These are phyloP conservation scores for Starmerella vitae DNA, from an alignment of 805 yeast genomes.

Conservation along the genomic window DNA sequence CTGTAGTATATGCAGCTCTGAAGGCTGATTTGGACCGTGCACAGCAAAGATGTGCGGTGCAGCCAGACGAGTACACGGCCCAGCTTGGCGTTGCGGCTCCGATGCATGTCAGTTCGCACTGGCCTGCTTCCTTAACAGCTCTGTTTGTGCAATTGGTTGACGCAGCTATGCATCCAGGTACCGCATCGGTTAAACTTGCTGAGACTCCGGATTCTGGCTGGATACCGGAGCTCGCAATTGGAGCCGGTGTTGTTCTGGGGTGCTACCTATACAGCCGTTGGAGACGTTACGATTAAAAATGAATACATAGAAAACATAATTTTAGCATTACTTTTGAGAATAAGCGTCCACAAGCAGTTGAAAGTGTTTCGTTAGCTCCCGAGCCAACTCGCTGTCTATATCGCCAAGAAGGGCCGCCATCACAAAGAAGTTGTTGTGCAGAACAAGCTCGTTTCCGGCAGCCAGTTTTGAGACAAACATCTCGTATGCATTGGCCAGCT, in stretches of 20 bases:
- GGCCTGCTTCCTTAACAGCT: conserved; percentile 80
- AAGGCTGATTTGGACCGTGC: conserved; percentile 94
- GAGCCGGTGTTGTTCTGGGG: background rate
- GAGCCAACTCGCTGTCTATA: conserved; percentile 33
- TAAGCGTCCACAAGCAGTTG: conserved; percentile 35
- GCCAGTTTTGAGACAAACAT: conserved; percentile 40
- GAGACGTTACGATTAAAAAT: background rate
- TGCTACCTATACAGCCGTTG: background rate
- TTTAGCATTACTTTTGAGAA: conserved; percentile 1
- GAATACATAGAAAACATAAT: too few relatives aligned
- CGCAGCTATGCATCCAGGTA: conserved; percentile 67
- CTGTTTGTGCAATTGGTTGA: conserved; percentile 76
- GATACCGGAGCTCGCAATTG: background rate
- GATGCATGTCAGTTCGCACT: conserved; percentile 73
- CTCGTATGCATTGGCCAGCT: conserved; percentile 72
- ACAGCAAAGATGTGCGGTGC: conserved; percentile 73
- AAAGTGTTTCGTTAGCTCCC: conserved; percentile 35
- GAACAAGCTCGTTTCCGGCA: conserved; percentile 46
- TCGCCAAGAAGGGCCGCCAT: conserved; percentile 43
- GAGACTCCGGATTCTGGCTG: conserved; percentile 43
- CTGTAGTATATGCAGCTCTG: conserved; percentile 76
- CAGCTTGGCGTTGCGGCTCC: conserved; percentile 61
- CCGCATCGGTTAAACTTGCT: conserved; percentile 47
- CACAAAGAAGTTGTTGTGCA: conserved; percentile 58
- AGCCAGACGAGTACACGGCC: conserved; percentile 77